These are phyloP conservation scores for Pyronema omphalodes DNA, from an alignment of 495 filamentous ascomycete genomes.

Conservation along the genomic window DNA sequence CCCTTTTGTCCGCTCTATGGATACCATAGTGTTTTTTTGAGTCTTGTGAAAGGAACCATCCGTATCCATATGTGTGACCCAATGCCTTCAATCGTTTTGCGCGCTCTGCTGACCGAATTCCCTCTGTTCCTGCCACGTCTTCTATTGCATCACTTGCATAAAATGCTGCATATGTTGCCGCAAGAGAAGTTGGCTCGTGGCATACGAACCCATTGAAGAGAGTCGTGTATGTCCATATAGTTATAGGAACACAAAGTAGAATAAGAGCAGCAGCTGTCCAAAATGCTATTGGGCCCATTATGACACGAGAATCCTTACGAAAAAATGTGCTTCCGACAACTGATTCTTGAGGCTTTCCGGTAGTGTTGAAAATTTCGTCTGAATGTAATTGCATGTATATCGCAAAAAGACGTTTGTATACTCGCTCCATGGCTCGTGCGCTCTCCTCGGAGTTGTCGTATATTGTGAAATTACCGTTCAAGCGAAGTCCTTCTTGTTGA, in stretches of 20 bases:
- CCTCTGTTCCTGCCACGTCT: constrained; percentile 8
- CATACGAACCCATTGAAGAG: not conserved
- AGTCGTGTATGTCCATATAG: not conserved
- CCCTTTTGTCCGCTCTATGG: not conserved
- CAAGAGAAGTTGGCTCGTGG: not conserved
- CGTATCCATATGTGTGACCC: constrained; percentile 9
- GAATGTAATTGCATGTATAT: constrained; percentile 1
- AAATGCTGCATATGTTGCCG: not conserved
- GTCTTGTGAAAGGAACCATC: constrained; percentile 3
- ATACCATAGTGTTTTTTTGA: constrained; percentile 10
- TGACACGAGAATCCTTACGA: too few species aligned
- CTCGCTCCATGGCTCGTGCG: not conserved
- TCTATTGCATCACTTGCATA: constrained; percentile 4
- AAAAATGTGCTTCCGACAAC: too few species aligned
- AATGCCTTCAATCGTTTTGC: not conserved
- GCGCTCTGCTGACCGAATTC: constrained; percentile 1
- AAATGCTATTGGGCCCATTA: too few species aligned
- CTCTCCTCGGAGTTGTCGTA: not conserved
- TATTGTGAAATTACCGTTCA: not conserved
- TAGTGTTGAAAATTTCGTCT: not conserved
- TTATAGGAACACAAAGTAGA: too few species aligned
- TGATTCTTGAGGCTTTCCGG: not conserved
- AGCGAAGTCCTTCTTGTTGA: not conserved
- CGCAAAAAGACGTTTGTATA: not conserved
- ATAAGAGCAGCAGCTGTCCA: too few species aligned